Evolutionary conservation across 306 rosid species (phyloP).

Genomic region (Gastrolobium villosum): DNA sequence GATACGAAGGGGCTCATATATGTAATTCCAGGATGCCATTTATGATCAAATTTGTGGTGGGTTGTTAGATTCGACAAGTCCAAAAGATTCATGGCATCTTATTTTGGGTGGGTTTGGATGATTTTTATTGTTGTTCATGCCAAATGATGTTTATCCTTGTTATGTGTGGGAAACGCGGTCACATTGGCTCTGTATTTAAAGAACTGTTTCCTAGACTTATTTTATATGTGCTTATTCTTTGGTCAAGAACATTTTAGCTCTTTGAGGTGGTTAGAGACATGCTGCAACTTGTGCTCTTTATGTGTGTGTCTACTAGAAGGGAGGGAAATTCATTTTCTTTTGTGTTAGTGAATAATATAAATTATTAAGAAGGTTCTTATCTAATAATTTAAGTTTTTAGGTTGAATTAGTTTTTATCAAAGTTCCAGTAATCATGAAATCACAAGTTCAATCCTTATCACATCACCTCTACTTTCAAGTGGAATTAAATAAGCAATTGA

Average conservation of each 20-base stretch:
- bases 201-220: constrained; percentile 71
- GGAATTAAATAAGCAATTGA: too few relatives aligned
- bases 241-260: constrained; percentile 50
- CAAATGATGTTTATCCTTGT: constrained; percentile 50
- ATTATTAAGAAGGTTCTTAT: too few relatives aligned
- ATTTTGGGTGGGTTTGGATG: constrained; percentile 60
- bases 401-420: too few relatives aligned
- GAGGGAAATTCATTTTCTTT: constrained; percentile 59
- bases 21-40: constrained; percentile 65
- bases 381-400: too few relatives aligned
- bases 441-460: too few relatives aligned
- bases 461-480: too few relatives aligned
- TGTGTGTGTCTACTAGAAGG: constrained; percentile 44
- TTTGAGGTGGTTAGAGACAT: constrained; percentile 55
- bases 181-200: constrained; percentile 52
- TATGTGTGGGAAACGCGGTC: constrained; percentile 64
- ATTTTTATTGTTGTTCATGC: too few relatives aligned
- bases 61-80: constrained; percentile 46
- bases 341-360: not conserved
- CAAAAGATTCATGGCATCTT: constrained; percentile 57
- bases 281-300: constrained; percentile 53
- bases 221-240: constrained; percentile 59
- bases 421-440: too few relatives aligned
- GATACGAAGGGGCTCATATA: constrained; percentile 48
- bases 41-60: constrained; percentile 63